Conservation (phyloP, 352 stramenopile genomes). For the Globisporangium irregulare region DNA sequence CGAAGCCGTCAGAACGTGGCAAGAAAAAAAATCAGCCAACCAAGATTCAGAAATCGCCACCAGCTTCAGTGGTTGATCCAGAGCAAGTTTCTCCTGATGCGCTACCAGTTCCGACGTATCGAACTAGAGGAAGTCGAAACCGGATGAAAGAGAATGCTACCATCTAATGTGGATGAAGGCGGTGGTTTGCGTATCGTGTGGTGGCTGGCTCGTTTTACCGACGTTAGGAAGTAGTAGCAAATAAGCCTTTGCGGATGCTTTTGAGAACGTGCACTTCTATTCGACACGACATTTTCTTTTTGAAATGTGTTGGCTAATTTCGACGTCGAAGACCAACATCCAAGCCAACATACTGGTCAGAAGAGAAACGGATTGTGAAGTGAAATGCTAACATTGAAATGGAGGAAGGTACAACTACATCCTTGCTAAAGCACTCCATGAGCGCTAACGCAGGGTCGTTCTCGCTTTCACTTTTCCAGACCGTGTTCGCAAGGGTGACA, state of each 20-base stretch:
- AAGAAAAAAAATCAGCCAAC: neutral
- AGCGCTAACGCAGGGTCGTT: neutral
- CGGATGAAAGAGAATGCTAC: neutral
- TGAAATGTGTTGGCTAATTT: neutral
- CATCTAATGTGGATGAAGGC: neutral
- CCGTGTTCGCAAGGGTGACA: slow-evolving; percentile 1
- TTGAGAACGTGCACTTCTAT: neutral
- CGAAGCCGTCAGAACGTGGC: neutral
- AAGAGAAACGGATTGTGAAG: neutral
- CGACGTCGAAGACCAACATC: neutral
- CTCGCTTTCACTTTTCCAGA: neutral
- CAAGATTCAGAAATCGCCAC: neutral
- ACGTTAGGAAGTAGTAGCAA: neutral
- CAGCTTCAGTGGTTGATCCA: neutral
- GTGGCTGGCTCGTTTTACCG: neutral
- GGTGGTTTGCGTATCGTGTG: neutral
- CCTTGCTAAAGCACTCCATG: neutral
- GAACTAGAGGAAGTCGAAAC: neutral
- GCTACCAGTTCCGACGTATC: neutral
- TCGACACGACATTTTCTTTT: neutral
- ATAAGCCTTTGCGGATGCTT: neutral
- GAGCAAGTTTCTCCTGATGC: neutral
- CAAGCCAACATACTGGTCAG: neutral
- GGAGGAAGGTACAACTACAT: neutral
- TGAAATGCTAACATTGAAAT: neutral